phyloP scores from a whole-genome alignment of 257 asterid genomes.

The Fraxinus excelsior region DNA sequence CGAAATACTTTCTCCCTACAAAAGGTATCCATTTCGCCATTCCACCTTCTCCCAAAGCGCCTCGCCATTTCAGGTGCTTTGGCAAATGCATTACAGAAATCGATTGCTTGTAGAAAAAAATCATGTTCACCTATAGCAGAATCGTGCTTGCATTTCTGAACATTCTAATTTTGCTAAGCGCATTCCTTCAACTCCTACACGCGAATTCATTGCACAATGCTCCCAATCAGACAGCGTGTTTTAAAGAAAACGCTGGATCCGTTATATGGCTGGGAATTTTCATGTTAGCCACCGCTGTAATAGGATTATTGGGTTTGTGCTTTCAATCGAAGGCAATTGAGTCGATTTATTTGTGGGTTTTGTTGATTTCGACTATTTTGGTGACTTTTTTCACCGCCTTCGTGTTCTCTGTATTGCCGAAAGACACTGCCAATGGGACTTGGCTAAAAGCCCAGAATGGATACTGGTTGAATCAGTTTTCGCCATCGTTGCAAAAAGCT shows the following conservation, averaged over 20 bases:
- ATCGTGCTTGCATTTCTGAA: conserved; percentile 27
- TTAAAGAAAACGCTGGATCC: neutral
- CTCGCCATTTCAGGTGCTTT: neutral
- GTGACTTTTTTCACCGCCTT: conserved; percentile 16
- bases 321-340: conserved; percentile 22
- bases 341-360: conserved; percentile 17
- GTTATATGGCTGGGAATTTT: conserved; percentile 12
- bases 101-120: neutral
- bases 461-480: conserved; percentile 27
- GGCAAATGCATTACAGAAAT: neutral
- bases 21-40: neutral
- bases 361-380: conserved; percentile 17
- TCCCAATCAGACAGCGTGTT: neutral
- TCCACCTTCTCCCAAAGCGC: conserved; percentile 7
- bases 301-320: conserved; percentile 24
- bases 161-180: conserved; percentile 20
- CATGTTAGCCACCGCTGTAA: conserved; percentile 20
- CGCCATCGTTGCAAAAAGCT: conserved; percentile 23
- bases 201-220: conserved; percentile 6
- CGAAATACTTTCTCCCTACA: neutral
- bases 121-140: conserved; percentile 25
- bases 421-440: conserved; percentile 10
- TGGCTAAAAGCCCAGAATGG: conserved; percentile 20
- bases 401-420: conserved; percentile 22
- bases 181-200: conserved; percentile 21